phyloP scores from a whole-genome alignment of 441 rosid species.

The Arabidopsis lyrata region DNA sequence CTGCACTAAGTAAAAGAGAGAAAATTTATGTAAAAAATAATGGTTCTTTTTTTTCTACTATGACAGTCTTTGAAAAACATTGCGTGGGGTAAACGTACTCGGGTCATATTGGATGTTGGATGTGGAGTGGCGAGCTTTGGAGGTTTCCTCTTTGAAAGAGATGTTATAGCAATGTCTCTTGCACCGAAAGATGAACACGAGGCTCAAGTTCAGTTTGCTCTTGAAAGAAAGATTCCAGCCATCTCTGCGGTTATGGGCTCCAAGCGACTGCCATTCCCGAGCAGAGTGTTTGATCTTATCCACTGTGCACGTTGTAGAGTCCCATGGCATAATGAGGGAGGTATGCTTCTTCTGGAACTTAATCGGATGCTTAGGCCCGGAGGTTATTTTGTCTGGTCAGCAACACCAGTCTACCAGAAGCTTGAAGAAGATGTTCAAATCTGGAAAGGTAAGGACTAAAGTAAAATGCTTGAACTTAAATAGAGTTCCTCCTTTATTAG shows the following conservation, averaged over 20 bases:
- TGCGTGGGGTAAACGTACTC: constrained; percentile 82
- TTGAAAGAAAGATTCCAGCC: constrained; percentile 93
- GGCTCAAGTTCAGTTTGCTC: constrained; percentile 95
- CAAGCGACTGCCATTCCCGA: constrained; percentile 80
- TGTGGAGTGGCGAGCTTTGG: constrained; percentile 99
- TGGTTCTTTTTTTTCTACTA: background rate
- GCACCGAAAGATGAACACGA: constrained; percentile 98
- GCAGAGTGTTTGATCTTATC: constrained; percentile 83
- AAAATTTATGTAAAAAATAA: background rate
- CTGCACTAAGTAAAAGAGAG: background rate
- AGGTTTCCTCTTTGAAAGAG: constrained; percentile 84
- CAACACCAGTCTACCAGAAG: constrained; percentile 92
- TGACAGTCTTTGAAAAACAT: constrained; percentile 69
- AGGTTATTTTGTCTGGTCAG: constrained; percentile 95
- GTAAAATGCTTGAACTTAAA: background rate
- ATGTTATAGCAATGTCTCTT: constrained; percentile 90
- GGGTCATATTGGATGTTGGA: constrained; percentile 87
- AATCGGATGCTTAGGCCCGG: constrained; percentile 88
- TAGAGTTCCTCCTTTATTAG: background rate
- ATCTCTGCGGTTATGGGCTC: constrained; percentile 97
- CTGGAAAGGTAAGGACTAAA: constrained; percentile 69
- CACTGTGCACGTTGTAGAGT: constrained; percentile 98
- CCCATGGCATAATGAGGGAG: constrained; percentile 93
- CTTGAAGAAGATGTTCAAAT: constrained; percentile 75
- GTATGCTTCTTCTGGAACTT: constrained; percentile 81